Evolutionary conservation across 176 grass and related monocot species (phyloP).

Genomic region (Puccinellia tenuiflora): DNA sequence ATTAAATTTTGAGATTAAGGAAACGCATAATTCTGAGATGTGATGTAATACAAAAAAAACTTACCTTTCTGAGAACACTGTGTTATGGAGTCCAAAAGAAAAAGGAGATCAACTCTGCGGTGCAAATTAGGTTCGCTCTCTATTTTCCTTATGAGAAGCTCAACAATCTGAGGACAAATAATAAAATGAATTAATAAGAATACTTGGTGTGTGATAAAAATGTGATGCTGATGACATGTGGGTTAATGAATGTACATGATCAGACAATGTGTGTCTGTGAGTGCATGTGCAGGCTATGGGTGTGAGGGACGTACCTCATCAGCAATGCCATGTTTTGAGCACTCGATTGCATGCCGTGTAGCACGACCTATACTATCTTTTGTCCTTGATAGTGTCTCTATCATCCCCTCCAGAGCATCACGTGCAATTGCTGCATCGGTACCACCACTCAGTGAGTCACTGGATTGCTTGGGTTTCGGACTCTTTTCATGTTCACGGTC

Average conservation of each 20-base stretch:
- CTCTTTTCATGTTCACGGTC: constrained; percentile 50
- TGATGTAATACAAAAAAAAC: constrained; percentile 15
- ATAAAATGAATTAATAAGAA: constrained; percentile 5
- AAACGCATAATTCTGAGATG: constrained; percentile 27
- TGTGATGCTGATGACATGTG: constrained; percentile 1
- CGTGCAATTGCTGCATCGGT: constrained; percentile 80
- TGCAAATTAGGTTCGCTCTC: constrained; percentile 86
- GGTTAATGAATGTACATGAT: neutral
- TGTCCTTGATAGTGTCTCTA: constrained; percentile 95
- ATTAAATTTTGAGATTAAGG: constrained; percentile 28
- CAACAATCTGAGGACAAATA: constrained; percentile 65
- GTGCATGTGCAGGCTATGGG: neutral
- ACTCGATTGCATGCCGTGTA: constrained; percentile 88
- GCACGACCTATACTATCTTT: constrained; percentile 99
- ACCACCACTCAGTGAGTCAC: constrained; percentile 42
- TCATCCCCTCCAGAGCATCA: constrained; percentile 87
- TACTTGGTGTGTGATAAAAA: constrained; percentile 16
- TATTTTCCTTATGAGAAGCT: constrained; percentile 79
- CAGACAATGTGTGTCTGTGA: neutral
- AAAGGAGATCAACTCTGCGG: constrained; percentile 89
- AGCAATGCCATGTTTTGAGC: constrained; percentile 90
- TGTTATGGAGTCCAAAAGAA: constrained; percentile 94
- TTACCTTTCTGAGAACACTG: constrained; percentile 92
- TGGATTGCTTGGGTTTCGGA: constrained; percentile 39
- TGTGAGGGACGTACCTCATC: constrained; percentile 51